Evolutionary conservation across 2,329 filamentous ascomycete species (phyloP).

Genomic region (Pyrenophora tritici-repentis): DNA sequence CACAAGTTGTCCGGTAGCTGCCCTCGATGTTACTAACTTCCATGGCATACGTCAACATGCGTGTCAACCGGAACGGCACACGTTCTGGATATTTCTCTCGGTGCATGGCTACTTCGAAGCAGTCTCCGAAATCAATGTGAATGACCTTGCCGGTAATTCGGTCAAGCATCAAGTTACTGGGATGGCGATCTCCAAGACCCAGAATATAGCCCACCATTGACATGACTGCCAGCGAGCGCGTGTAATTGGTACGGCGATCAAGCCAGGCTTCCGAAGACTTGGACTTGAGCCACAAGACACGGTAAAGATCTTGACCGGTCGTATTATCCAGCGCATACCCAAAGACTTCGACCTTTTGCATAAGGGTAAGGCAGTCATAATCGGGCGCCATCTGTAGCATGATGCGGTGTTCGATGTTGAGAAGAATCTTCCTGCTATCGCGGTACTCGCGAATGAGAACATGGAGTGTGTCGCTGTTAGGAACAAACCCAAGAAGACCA

Average conservation of each 20-base stretch:
- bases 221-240: constrained; percentile 95
- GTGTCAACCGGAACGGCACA: constrained; percentile 94
- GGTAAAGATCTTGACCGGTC: constrained; percentile 96
- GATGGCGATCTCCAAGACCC: constrained; percentile 93
- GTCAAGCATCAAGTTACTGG: constrained; percentile 97
- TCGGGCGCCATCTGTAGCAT: constrained; percentile 99
- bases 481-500: constrained; percentile 93
- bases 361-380: constrained; percentile 96
- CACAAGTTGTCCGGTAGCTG: constrained; percentile 96
- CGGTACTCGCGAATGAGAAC: constrained; percentile 96
- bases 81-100: constrained; percentile 98
- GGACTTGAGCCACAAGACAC: constrained; percentile 97
- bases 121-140: constrained; percentile 99
- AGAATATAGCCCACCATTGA: constrained; percentile 99
- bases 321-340: constrained; percentile 99
- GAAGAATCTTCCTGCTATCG: constrained; percentile 92
- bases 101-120: constrained; percentile 99
- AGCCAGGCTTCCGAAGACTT: constrained; percentile 98
- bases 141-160: constrained; percentile 95
- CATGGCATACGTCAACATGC: constrained; percentile 99
- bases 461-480: constrained; percentile 96
- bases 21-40: constrained; percentile 99
- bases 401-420: constrained; percentile 99
- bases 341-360: constrained; percentile 99
- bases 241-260: constrained; percentile 97